Evolutionary conservation across 164 flowering plant species (phyloP).

Genomic region (Stephania cephalantha): DNA sequence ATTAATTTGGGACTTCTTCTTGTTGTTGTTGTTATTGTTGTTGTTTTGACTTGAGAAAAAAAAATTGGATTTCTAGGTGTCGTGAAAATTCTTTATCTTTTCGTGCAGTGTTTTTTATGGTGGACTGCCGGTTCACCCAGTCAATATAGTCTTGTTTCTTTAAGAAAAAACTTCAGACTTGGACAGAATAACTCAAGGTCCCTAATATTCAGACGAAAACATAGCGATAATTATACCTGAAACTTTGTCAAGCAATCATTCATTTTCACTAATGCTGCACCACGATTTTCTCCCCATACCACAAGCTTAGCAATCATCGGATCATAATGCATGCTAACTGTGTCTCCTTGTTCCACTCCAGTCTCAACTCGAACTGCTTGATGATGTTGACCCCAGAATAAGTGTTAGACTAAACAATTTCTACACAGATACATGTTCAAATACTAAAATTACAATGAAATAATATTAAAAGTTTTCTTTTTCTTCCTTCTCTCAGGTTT

Average conservation of each 20-base stretch:
- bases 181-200: too few species aligned
- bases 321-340: constrained; percentile 97
- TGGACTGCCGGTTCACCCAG: too few species aligned
- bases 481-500: neutral
- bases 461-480: neutral
- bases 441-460: neutral
- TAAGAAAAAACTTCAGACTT: too few species aligned
- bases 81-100: too few species aligned
- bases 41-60: too few species aligned
- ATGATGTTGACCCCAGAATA: constrained; percentile 8
- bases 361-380: constrained; percentile 88
- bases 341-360: constrained; percentile 89
- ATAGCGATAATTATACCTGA: constrained; percentile 44
- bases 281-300: constrained; percentile 84
- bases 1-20: too few species aligned
- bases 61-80: too few species aligned
- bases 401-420: neutral
- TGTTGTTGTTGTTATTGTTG: too few species aligned
- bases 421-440: neutral
- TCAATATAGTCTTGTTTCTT: too few species aligned
- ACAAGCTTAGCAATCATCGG: constrained; percentile 99
- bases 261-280: constrained; percentile 78
- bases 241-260: constrained; percentile 76
- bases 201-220: neutral
- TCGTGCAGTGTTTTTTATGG: too few species aligned